phyloP scores from a whole-genome alignment of 2,329 filamentous ascomycete species.

The Trichoderma breve region DNA sequence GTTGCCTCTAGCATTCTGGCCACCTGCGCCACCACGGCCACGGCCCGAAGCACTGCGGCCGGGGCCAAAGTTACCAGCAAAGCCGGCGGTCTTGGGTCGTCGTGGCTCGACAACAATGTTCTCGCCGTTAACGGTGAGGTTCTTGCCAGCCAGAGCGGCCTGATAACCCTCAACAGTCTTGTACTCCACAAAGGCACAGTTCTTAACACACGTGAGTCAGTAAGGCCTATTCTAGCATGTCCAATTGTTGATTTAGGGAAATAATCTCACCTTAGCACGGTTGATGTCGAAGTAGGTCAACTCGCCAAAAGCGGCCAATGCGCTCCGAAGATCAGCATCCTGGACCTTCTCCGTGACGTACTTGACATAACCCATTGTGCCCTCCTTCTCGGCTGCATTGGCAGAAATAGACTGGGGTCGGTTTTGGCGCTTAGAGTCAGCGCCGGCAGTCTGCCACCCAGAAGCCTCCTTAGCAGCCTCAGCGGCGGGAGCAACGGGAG shows the following conservation, averaged over 20 bases:
- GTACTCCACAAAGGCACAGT: conserved; percentile 96
- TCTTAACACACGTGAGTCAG: conserved; percentile 51
- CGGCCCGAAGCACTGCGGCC: conserved; percentile 59
- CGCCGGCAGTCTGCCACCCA: conserved; percentile 82
- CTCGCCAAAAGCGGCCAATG: conserved; percentile 70
- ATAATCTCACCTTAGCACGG: conserved; percentile 68
- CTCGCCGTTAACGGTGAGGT: conserved; percentile 79
- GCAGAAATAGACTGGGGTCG: conserved; percentile 65
- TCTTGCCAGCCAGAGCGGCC: conserved; percentile 79
- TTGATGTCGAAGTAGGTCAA: conserved; percentile 75
- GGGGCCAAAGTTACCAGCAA: conserved; percentile 64
- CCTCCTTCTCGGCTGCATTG: conserved; percentile 65
- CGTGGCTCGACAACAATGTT: conserved; percentile 86
- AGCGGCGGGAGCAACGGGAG: conserved; percentile 35
- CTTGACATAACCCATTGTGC: conserved; percentile 87
- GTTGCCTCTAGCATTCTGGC: conserved; percentile 64
- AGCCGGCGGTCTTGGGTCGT: conserved; percentile 69
- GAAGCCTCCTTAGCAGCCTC: conserved; percentile 49
- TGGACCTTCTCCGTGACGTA: conserved; percentile 89
- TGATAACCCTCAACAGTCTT: conserved; percentile 76
- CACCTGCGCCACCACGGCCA: conserved; percentile 63
- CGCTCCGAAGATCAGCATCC: conserved; percentile 66
- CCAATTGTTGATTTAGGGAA: not conserved
- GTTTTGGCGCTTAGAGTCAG: conserved; percentile 80
- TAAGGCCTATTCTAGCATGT: conserved; percentile 23